Evolutionary conservation across 306 rosid species (phyloP), one percentile per base, ranked within the genome.

Genomic region (Vigna nakashimae): DNA sequence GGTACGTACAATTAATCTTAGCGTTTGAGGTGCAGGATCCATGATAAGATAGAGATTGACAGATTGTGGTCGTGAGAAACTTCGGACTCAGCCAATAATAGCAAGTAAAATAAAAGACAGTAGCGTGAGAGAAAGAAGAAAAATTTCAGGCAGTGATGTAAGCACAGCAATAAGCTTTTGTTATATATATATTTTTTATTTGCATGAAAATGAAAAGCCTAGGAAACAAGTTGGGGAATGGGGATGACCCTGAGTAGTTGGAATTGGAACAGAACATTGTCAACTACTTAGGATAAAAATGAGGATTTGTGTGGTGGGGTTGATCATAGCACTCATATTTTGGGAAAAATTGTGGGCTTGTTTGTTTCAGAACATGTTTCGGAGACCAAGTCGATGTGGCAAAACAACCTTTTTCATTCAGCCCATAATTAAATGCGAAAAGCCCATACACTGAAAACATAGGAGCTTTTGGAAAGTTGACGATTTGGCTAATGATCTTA

Each of bases 291-390:
- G 28, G 30, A 24, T 12, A 24, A 69, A 69, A 62, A 43, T 46
- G 36, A 78, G 64, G 76, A 65, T 26, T 26, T 55, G 57, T 7
- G 36, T 7, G 36, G 66, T 50, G 63, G 77, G 65, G 42, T 6
- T 45, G n/a, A 74, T 30, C 34, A 30, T 46, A n/a, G 59, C 51
- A 45, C 7, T 34, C 9, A 10, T 46, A 18, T 3, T 60, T 76
- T 48, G 36, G 24, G 48, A 26, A 26, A 83, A 65, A 48, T 74
- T 73, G 67, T 83, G 80, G 67, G 81, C 63, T 16, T 71, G 11
- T 71, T 34, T 20, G 3, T 11, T 4, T 7, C 7, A 14, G 32
- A 69, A 13, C 50, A 36, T 15, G 34, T 49, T 65, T 65, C 5
- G 76, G 69, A 4, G 34, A 48, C 69, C 53, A 7, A 7, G 57